A percentile compares a stretch with the other conserved stretches of the same genome.
phyloP scores from a whole-genome alignment of 805 yeast genomes.

The Kuraishia molischiana region DNA sequence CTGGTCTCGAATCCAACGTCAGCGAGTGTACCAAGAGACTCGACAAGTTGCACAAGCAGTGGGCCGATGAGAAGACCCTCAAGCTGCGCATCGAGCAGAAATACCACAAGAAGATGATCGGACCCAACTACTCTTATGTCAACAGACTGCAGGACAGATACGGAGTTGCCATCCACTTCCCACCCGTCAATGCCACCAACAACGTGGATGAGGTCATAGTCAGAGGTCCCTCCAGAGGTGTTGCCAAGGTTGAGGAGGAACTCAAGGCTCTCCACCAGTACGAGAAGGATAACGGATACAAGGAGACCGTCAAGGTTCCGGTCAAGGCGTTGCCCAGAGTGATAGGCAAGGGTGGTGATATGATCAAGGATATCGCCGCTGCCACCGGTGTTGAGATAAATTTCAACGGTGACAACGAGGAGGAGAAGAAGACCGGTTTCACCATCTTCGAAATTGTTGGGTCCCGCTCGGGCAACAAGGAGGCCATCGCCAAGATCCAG shows the following conservation, averaged over 20 bases:
- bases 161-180: conserved; percentile 72
- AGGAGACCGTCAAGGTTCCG: conserved; percentile 57
- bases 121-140: conserved; percentile 72
- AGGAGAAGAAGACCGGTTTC: conserved; percentile 36
- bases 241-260: conserved; percentile 73
- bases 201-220: conserved; percentile 56
- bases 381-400: conserved; percentile 51
- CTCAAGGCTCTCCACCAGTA: conserved; percentile 73
- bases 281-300: conserved; percentile 79
- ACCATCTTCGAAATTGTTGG: conserved; percentile 71
- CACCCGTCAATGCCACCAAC: conserved; percentile 37
- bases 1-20: conserved; percentile 74
- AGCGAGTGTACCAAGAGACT: conserved; percentile 61
- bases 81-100: conserved; percentile 64
- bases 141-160: conserved; percentile 84
- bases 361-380: conserved; percentile 70
- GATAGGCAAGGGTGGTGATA: conserved; percentile 85
- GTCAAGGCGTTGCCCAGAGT: conserved; percentile 68
- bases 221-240: conserved; percentile 89
- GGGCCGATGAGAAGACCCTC: conserved; percentile 73
- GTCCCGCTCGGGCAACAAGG: conserved; percentile 61
- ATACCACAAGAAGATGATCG: conserved; percentile 76
- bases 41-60: conserved; percentile 48
- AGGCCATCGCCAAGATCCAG: conserved; percentile 55
- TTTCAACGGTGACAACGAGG: conserved; percentile 27